Base-by-base conservation (phyloP, 805 yeast species). In the Lipomyces orientalis region DNA sequence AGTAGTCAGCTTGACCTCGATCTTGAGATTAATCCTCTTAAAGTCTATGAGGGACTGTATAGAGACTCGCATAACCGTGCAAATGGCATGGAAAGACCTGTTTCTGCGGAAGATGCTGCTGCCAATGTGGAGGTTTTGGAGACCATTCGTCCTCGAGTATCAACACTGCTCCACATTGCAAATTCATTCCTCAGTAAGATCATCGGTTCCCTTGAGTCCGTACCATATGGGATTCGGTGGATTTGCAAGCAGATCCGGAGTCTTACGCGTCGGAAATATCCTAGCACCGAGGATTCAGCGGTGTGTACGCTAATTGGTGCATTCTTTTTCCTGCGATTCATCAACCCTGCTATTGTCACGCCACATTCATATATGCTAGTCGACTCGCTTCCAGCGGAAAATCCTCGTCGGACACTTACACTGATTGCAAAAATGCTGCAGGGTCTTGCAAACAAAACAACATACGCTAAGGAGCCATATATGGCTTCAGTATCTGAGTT, bases 291-390 rank as follows among this genome's bases (percentile, higher is more conserved):
- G 29, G 74, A 74, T 19, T 64, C 77, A 0, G 77, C 78, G 4
- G 76, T 77, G 39, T 75, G 77, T 52, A 75, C 80, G 0, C 71
- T 80, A 84, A 88, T 92, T 34, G 97, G 97, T 0, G 93, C 97
- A 0, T 94, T 90, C 76, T 81, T 94, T 64, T 93, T 94, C 74
- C 81, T 94, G 72, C 80, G 97, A 65, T 87, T 89, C 69, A 83
- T 90, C 68, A 90, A 96, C 76, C 98, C 98, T 12, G 97, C 97
- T 0, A 88, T 93, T 73, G 93, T 93, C 14, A 87, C 92, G 43
- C 98, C 98, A 0, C 97, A 91, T 65, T 82, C 88, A 6, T 83
- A 79, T 70, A 76, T 75, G 75, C 73, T 81, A 29, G 76, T 80
- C 10, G 80, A 78, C 58, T 73, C 66, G 55, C 66, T 69, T 29